Evolutionary conservation across 352 stramenopile species (phyloP).

Genomic region (Globisporangium solare): DNA sequence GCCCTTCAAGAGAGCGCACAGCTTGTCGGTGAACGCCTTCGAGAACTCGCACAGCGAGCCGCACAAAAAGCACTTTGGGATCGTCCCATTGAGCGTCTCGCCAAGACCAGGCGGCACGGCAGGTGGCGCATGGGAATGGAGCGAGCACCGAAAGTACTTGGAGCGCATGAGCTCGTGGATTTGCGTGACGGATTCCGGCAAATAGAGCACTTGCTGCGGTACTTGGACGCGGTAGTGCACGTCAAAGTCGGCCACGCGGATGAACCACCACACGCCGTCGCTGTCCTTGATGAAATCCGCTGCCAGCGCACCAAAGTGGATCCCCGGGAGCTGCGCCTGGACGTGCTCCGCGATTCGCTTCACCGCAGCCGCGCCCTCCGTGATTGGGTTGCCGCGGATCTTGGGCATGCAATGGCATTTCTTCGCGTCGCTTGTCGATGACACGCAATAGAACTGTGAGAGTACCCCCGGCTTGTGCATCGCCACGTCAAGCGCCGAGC

Average conservation of each 20-base stretch:
- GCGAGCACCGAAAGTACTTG: conserved; percentile 25
- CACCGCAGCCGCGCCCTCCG: conserved; percentile 40
- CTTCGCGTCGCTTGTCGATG: conserved; percentile 26
- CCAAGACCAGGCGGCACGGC: neutral
- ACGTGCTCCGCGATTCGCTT: conserved; percentile 63
- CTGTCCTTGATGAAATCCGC: conserved; percentile 71
- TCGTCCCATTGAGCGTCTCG: conserved; percentile 7
- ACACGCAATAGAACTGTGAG: conserved; percentile 36
- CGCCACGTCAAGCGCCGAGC: conserved; percentile 20
- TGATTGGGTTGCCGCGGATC: conserved; percentile 49
- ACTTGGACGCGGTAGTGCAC: conserved; percentile 32
- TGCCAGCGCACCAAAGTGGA: conserved; percentile 54
- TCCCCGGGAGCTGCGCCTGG: conserved; percentile 44
- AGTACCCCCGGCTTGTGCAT: conserved; percentile 23
- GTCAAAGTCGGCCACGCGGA: conserved; percentile 51
- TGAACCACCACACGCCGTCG: conserved; percentile 62
- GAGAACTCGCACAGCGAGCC: conserved; percentile 47
- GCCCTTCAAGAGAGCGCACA: conserved; percentile 27
- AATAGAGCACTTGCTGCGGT: conserved; percentile 19
- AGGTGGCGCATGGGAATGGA: neutral
- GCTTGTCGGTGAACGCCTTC: conserved; percentile 29
- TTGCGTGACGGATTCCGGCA: conserved; percentile 39
- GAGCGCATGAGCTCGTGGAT: conserved; percentile 40
- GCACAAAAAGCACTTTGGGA: conserved; percentile 54
- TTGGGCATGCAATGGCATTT: conserved; percentile 34